phyloP scores from a whole-genome alignment of 148 eudicot genomes.

The Dysphania ambrosioides region DNA sequence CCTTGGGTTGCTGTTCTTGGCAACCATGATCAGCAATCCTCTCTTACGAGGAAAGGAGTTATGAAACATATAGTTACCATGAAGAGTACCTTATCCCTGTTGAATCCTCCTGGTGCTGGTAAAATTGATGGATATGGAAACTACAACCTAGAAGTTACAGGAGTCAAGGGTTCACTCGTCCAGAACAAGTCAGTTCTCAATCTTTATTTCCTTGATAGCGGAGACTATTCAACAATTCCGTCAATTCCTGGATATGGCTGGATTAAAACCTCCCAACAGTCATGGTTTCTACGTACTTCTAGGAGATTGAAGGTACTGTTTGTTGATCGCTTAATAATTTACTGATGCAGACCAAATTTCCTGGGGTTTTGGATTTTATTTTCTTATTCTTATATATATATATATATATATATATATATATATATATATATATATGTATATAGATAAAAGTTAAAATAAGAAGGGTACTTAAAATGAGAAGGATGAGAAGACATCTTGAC shows the following conservation, averaged over 20 bases:
- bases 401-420: too few relatives aligned
- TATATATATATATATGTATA: too few relatives aligned
- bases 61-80: conserved; percentile 71
- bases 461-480: too few relatives aligned
- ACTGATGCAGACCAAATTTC: not conserved
- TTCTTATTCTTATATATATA: too few relatives aligned
- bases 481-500: too few relatives aligned
- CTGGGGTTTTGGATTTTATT: not conserved
- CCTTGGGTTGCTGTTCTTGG: conserved; percentile 97
- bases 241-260: conserved; percentile 71
- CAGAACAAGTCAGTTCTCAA: conserved; percentile 77
- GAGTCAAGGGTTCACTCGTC: conserved; percentile 54
- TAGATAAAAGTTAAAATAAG: too few relatives aligned
- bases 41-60: conserved; percentile 66
- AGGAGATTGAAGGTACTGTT: conserved; percentile 50
- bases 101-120: conserved; percentile 55
- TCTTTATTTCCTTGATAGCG: conserved; percentile 87
- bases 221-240: conserved; percentile 82
- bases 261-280: conserved; percentile 89
- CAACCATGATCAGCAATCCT: conserved; percentile 87
- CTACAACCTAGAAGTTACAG: conserved; percentile 78
- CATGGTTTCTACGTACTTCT: conserved; percentile 73
- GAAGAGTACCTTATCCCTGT: conserved; percentile 63
- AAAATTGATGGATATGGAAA: conserved; percentile 87
- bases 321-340: not conserved